Percentiles rank a stretch among this genome's conserved stretches.
Conservation (phyloP, 345 rosid genomes). For the Ricinus communis region DNA sequence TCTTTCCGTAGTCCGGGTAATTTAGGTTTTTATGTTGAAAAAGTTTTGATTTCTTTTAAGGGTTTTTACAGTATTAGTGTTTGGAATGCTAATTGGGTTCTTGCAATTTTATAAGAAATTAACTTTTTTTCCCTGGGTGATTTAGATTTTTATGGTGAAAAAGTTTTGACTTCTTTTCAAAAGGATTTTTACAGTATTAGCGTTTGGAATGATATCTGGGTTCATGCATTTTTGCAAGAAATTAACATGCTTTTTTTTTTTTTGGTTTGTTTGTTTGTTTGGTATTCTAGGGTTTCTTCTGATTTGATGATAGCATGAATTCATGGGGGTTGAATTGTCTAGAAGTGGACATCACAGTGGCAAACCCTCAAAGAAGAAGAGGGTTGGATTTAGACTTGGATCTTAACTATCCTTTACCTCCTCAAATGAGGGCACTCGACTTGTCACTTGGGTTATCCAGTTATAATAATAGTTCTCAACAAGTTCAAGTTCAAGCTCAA, state of each 20-base stretch:
- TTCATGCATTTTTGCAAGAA: neutral
- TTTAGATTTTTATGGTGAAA: too few relatives aligned
- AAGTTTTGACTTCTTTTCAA: neutral
- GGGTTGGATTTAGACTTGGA: constrained; percentile 17
- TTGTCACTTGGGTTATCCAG: neutral
- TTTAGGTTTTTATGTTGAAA: too few relatives aligned
- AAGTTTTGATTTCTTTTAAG: neutral
- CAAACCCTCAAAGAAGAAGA: neutral
- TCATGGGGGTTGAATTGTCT: constrained; percentile 5
- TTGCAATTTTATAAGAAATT: neutral
- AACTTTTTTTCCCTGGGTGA: too few relatives aligned
- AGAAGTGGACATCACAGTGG: constrained; percentile 3
- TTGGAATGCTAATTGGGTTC: neutral
- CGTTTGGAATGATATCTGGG: neutral
- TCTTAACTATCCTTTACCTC: constrained; percentile 20
- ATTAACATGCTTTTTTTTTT: neutral
- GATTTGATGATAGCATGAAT: constrained; percentile 13
- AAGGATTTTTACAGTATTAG: neutral
- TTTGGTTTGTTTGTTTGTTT: too few relatives aligned
- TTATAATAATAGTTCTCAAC: constrained; percentile 9
- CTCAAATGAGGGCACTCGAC: neutral
- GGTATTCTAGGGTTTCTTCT: constrained; percentile 3
- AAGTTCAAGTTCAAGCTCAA: constrained; percentile 2
- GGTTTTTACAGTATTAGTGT: neutral
- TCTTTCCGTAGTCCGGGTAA: too few relatives aligned